Evolutionary conservation across 768 basidiomycete species (phyloP).

Genomic region (Strobilomyces echinocephalus): DNA sequence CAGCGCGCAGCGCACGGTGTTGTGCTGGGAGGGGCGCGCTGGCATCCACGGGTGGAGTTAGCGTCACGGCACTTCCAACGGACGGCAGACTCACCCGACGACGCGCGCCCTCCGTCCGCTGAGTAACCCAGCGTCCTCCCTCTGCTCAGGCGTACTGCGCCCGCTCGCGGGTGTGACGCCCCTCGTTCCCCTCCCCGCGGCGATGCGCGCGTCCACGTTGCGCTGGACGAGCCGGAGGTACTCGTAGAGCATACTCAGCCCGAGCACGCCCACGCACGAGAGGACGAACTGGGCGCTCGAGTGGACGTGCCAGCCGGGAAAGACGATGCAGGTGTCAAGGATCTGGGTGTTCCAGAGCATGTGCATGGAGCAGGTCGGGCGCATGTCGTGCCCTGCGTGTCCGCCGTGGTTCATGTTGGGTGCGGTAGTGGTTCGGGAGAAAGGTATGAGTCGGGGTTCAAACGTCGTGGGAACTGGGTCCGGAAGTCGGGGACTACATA

Average conservation of each 20-base stretch:
- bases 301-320: conserved; percentile 70
- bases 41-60: background rate
- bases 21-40: conserved; percentile 9
- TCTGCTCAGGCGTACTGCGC: conserved; percentile 36
- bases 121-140: conserved; percentile 54
- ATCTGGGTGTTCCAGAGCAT: conserved; percentile 89
- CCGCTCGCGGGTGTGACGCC: conserved; percentile 39
- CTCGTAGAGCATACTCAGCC: conserved; percentile 72
- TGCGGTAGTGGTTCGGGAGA: background rate
- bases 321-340: conserved; percentile 77
- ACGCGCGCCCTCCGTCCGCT: conserved; percentile 34
- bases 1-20: conserved; percentile 55
- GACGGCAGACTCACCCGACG: background rate
- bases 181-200: conserved; percentile 45
- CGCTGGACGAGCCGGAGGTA: conserved; percentile 66
- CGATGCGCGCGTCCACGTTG: conserved; percentile 52
- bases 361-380: conserved; percentile 60
- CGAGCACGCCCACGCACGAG: conserved; percentile 61
- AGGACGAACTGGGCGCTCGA: conserved; percentile 52
- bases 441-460: background rate
- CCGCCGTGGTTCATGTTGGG: conserved; percentile 36
- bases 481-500: no score
- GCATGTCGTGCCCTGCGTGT: conserved; percentile 39
- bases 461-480: no score
- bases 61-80: background rate